phyloP scores from a whole-genome alignment of 768 basidiomycete genomes.

The Suillus placidus region DNA sequence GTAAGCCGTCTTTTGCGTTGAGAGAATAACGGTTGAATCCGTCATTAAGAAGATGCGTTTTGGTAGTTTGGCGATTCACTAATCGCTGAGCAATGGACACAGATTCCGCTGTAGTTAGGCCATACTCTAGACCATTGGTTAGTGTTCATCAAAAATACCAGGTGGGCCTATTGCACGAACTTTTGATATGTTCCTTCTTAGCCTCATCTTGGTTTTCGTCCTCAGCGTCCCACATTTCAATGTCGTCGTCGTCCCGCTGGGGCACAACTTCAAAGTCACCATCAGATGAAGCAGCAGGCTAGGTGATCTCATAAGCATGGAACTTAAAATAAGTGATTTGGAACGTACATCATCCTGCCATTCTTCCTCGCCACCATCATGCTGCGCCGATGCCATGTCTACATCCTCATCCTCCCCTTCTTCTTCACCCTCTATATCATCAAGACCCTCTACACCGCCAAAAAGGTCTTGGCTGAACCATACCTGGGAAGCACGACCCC shows the following conservation, averaged over 20 bases:
- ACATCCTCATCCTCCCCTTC: conserved; percentile 21
- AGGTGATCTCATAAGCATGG: conserved; percentile 14
- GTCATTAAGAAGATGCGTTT: conserved; percentile 87
- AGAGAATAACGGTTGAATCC: conserved; percentile 95
- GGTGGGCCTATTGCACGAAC: conserved; percentile 44
- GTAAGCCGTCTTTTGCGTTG: conserved; percentile 89
- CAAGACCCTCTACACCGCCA: conserved; percentile 56
- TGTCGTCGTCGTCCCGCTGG: conserved; percentile 56
- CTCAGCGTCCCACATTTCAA: conserved; percentile 80
- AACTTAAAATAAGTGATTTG: not conserved
- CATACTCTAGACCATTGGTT: conserved; percentile 57
- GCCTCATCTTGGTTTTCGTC: conserved; percentile 73
- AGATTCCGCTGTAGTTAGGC: conserved; percentile 86
- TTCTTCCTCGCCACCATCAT: conserved; percentile 35
- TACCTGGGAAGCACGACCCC: conserved; percentile 67
- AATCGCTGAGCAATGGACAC: conserved; percentile 89
- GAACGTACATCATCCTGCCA: conserved; percentile 30
- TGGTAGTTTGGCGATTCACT: conserved; percentile 88
- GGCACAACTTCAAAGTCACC: conserved; percentile 79
- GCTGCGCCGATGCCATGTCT: conserved; percentile 31
- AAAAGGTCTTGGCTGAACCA: conserved; percentile 98
- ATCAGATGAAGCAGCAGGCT: conserved; percentile 30
- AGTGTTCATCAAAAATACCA: not conserved
- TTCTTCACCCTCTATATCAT: conserved; percentile 40
- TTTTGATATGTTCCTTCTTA: conserved; percentile 64